Base-by-base conservation (phyloP, 306 rosid genomes). In the Prunus salicina region DNA sequence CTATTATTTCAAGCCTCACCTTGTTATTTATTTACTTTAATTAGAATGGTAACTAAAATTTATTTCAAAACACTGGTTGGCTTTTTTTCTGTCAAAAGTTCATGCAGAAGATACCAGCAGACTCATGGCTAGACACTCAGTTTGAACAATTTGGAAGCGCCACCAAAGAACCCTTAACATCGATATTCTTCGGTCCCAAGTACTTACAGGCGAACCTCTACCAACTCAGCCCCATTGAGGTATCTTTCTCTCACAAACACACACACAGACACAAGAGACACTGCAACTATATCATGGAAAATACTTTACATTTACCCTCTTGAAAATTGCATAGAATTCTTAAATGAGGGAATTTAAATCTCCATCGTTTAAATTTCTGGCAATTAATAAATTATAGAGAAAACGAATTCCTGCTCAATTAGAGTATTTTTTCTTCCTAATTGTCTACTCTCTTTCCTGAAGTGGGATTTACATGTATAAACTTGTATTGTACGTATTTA, bases 181-280 rank as follows among this genome's bases (percentile, higher is more conserved):
- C 86, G 24, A 22, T 89, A 45, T 15, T 41, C 10, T 68, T 88
- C 27, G 91, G 96, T 32, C 79, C 84, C 64, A 65, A 82, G 15
- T 64, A 32, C 52, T 16, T 81, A 57, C 62, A 86, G 58, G 38
- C 60, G 24, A 64, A 56, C 8, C 64, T 88, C 75, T 91, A 88
- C 74, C 95, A 93, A 52, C 86, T 82, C 34, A 72, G 87, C 53
- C 84, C 92, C 46, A 34, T 14, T 27, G 86, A 89, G 96, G 96
- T 90, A 75, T 25, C 68, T 5, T 53, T 66, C 55, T 43, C 47
- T 18, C 49, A 12, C 63, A 49, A 52, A 16, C 7, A 19, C 16
- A 14, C 12, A 16, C 24, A 14, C 1, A 51, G 6, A 51, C 56
- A 4, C 16, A 13, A 62, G 12, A 6, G 43, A 61, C 43, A 61